phyloP scores from a whole-genome alignment of 257 asterid species.

The Solanum chmielewskii region DNA sequence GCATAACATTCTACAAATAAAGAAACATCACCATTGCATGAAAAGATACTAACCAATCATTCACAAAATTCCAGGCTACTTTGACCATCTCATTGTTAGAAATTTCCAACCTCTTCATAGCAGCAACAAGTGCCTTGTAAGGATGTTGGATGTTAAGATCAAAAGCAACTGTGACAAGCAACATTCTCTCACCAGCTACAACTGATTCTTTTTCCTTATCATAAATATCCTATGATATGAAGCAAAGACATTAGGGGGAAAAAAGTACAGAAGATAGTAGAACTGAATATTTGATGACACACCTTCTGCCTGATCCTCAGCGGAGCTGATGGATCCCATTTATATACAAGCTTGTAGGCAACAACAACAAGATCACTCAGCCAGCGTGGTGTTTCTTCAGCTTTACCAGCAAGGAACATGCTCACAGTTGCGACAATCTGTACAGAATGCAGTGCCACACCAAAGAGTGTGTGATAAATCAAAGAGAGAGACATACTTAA shows the following conservation, averaged over 20 bases:
- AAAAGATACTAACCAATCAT: conserved; percentile 36
- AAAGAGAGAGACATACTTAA: background rate
- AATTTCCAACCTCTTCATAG: conserved; percentile 33
- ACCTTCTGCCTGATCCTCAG: conserved; percentile 45
- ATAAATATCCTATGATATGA: conserved; percentile 30
- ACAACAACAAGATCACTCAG: conserved; percentile 30
- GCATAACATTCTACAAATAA: background rate
- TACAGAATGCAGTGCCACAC: conserved; percentile 11
- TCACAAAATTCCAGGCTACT: conserved; percentile 62
- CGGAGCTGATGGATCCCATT: conserved; percentile 51
- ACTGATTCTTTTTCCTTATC: conserved; percentile 37
- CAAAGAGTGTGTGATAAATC: conserved; percentile 5
- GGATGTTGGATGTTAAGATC: conserved; percentile 56
- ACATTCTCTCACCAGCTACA: conserved; percentile 37
- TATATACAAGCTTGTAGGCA: conserved; percentile 33
- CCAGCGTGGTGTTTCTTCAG: conserved; percentile 56
- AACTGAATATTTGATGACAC: background rate
- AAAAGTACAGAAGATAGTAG: background rate
- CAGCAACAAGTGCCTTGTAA: conserved; percentile 48
- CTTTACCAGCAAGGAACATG: conserved; percentile 59
- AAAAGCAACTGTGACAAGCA: conserved; percentile 43
- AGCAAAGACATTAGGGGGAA: background rate
- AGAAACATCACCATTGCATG: background rate
- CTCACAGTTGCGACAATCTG: conserved; percentile 38
- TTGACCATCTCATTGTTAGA: conserved; percentile 31